Evolutionary conservation across 805 yeast species (phyloP).

Genomic region (Nakazawaea ernobii): DNA sequence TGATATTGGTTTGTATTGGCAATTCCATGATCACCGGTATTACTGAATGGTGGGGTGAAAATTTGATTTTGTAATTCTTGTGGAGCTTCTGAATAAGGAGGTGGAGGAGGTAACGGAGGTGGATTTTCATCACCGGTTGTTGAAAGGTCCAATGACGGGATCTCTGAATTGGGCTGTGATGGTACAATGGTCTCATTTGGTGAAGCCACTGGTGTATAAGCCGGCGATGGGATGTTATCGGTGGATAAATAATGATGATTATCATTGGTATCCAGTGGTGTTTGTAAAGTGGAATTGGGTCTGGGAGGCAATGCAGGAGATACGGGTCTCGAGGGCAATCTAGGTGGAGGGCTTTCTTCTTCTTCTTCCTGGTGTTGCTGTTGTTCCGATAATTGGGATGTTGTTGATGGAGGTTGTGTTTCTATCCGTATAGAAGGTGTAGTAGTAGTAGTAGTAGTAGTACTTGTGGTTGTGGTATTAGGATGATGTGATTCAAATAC

Average conservation of each 20-base stretch:
- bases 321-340: not conserved
- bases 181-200: slow-evolving; percentile 21
- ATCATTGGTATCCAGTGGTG: not conserved
- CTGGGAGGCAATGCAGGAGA: not conserved
- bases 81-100: slow-evolving; percentile 29
- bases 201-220: slow-evolving; percentile 20
- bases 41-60: slow-evolving; percentile 4
- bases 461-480: too few relatives aligned
- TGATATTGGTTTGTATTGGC: slow-evolving; percentile 1
- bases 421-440: not conserved
- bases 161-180: slow-evolving; percentile 10
- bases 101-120: slow-evolving; percentile 30
- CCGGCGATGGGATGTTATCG: slow-evolving; percentile 20
- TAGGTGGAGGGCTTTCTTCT: not conserved
- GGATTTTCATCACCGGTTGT: slow-evolving; percentile 22
- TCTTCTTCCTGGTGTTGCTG: not conserved
- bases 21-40: slow-evolving; percentile 3
- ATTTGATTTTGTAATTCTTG: slow-evolving; percentile 14
- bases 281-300: not conserved
- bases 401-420: not conserved
- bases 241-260: slow-evolving; percentile 19
- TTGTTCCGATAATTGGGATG: not conserved
- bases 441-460: too few relatives aligned
- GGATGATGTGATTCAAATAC: not conserved
- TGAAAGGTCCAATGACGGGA: slow-evolving; percentile 21